phyloP scores from a whole-genome alignment of 768 basidiomycete genomes.

The Suillus weaverae region DNA sequence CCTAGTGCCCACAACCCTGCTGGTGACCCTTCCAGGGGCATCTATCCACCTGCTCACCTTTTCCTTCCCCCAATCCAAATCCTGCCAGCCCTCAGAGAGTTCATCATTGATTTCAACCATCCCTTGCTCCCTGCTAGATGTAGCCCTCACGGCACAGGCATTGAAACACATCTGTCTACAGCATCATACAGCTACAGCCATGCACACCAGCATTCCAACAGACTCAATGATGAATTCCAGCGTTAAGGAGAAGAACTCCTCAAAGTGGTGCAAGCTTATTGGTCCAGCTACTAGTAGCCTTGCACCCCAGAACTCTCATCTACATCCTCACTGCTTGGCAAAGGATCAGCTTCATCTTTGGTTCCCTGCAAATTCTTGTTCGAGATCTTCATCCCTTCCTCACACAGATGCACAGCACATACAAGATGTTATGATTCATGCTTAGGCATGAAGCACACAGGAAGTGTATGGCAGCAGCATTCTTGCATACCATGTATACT shows the following conservation, averaged over 20 bases:
- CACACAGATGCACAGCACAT: constrained; percentile 16
- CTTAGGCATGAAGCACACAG: constrained; percentile 32
- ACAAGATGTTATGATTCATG: constrained; percentile 17
- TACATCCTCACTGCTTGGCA: constrained; percentile 6
- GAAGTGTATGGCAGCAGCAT: constrained; percentile 39
- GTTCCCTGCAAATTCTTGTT: constrained; percentile 5
- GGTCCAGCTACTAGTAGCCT: neutral
- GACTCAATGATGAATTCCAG: neutral
- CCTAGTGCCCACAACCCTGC: no score
- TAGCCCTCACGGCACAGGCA: no score
- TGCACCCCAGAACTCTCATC: neutral
- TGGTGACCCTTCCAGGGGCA: no score
- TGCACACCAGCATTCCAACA: no score
- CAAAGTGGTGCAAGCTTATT: neutral
- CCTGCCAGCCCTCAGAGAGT: no score
- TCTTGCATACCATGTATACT: constrained; percentile 39
- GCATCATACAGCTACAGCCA: no score
- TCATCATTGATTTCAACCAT: no score
- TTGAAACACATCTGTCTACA: no score
- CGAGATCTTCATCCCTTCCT: no score
- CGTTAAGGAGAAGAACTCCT: neutral
- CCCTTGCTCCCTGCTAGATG: neutral
- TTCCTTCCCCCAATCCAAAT: no score
- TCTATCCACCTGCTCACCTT: no score
- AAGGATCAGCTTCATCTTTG: neutral